Base-by-base conservation (phyloP, 1,284 basidiomycete genomes). In the Moesziomyces aphidis region DNA sequence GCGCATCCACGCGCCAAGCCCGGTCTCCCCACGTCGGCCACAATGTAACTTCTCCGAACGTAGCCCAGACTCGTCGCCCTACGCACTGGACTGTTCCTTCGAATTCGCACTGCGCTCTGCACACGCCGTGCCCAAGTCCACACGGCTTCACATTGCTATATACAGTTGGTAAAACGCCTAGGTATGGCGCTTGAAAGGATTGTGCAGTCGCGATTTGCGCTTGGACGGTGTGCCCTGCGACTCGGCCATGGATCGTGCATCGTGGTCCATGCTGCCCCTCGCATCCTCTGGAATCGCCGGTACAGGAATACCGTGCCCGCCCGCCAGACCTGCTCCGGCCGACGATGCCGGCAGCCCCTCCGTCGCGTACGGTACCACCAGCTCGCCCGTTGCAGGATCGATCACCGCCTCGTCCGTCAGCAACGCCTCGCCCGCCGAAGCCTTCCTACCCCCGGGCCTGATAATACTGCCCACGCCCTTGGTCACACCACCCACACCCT, bases 401-500 rank as follows among this genome's bases (percentile, higher is more conserved):
- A 68, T 34, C 47, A 64, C 39, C 9, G 56, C 49, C 13, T 73
- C 60, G 23, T 67, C 64, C 5, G 46, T 57, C 13, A 59, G 24
- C 11, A 39, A 63, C 28, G 43, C 31, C 42, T 76, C 65, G 46
- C 24, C 47, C 10, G 54, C 49, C 15, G 59, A 62, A 5, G 52
- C 43, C 42, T 66, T 60, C 21, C 64, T 48, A 1, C 65, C 64
- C 19, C 70, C 70, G 2, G 64, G 64, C 28, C 54, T 61, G 11
- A 73, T 50, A 28, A 59, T 23, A 50, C 52, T 81, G 22, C 85
- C 85, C 21, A 84, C 85, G 22, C 83, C 85, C 42, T 84, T 83
- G 6, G 77, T 79, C 23, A 83, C 80, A 5, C 66, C 52, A 9
- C 81, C 81, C n/a, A 82, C 80, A 22, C 81, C 83, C 24, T 77